These are phyloP conservation scores for Petunia secreta DNA, from an alignment of 257 asterid genomes.

Conservation along the genomic window DNA sequence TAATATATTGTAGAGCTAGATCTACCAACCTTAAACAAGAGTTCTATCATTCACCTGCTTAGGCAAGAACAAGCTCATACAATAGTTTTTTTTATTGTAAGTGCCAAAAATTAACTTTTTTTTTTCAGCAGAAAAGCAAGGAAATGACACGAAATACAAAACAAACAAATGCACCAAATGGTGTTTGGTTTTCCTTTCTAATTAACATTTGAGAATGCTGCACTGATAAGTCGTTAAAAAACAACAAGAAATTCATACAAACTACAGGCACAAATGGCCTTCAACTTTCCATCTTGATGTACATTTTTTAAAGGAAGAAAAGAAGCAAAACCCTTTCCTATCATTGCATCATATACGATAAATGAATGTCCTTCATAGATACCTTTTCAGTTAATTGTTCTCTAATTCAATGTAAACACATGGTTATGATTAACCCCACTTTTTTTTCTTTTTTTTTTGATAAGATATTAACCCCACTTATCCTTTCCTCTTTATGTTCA, in stretches of 20 bases:
- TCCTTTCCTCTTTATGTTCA: conserved; percentile 10
- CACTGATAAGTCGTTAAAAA: conserved; percentile 6
- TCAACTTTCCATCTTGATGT: background rate
- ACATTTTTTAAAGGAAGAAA: background rate
- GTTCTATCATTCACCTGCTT: background rate
- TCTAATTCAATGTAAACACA: background rate
- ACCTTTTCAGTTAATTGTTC: background rate
- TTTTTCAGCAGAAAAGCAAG: background rate
- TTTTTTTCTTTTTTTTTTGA: too few relatives aligned
- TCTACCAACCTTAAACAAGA: conserved; percentile 2
- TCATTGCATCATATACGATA: conserved; percentile 16
- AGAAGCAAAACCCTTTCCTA: background rate
- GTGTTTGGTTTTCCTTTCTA: too few relatives aligned
- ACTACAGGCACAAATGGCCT: conserved; percentile 6
- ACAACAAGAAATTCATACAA: conserved; percentile 63
- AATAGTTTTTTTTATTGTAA: background rate
- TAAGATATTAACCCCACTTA: background rate
- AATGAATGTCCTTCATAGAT: background rate
- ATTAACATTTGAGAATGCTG: conserved; percentile 16
- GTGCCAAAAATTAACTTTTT: conserved; percentile 8
- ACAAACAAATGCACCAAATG: too few relatives aligned
- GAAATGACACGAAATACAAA: background rate
- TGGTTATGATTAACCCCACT: background rate
- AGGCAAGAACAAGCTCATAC: conserved; percentile 9
- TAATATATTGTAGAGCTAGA: background rate